A percentile compares a stretch with the other conserved stretches of the same genome.
Evolutionary conservation across 805 yeast species (phyloP).

Genomic region (Debaryomyces castellii): DNA sequence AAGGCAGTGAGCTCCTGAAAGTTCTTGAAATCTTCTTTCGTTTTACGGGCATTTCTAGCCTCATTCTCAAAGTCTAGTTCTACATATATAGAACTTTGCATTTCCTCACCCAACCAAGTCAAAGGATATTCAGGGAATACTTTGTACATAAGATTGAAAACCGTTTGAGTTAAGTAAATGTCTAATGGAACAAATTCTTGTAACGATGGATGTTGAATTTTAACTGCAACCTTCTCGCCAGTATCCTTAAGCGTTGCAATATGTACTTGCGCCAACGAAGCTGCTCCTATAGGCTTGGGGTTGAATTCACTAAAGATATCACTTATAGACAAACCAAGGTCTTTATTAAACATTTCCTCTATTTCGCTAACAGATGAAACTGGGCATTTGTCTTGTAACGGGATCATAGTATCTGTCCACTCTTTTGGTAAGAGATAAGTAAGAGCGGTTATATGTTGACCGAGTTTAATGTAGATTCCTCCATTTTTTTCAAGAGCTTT

Average conservation of each 20-base stretch:
- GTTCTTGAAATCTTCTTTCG: constrained; percentile 63
- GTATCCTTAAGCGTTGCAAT: constrained; percentile 57
- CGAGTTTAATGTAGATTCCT: constrained; percentile 90
- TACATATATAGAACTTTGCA: constrained; percentile 81
- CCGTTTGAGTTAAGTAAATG: constrained; percentile 70
- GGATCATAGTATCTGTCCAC: constrained; percentile 95
- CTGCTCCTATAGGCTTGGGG: constrained; percentile 84
- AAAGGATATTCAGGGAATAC: constrained; percentile 93
- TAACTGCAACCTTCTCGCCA: constrained; percentile 84
- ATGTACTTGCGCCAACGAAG: constrained; percentile 96
- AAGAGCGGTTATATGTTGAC: constrained; percentile 92
- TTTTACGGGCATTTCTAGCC: constrained; percentile 74
- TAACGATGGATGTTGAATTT: constrained; percentile 89
- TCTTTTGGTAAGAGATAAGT: constrained; percentile 87
- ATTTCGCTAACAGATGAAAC: constrained; percentile 71
- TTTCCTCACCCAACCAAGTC: constrained; percentile 93
- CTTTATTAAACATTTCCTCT: constrained; percentile 61
- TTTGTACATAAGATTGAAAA: constrained; percentile 68
- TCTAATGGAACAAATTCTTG: constrained; percentile 89
- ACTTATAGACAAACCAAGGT: constrained; percentile 58
- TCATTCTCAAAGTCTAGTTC: constrained; percentile 88
- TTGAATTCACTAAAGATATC: constrained; percentile 70
- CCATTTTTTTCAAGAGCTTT: constrained; percentile 82
- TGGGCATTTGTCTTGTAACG: constrained; percentile 90
- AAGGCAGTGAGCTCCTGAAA: constrained; percentile 67